These are phyloP conservation scores for Chenopodium suecicum DNA, from an alignment of 148 eudicot genomes.

Conservation along the genomic window DNA sequence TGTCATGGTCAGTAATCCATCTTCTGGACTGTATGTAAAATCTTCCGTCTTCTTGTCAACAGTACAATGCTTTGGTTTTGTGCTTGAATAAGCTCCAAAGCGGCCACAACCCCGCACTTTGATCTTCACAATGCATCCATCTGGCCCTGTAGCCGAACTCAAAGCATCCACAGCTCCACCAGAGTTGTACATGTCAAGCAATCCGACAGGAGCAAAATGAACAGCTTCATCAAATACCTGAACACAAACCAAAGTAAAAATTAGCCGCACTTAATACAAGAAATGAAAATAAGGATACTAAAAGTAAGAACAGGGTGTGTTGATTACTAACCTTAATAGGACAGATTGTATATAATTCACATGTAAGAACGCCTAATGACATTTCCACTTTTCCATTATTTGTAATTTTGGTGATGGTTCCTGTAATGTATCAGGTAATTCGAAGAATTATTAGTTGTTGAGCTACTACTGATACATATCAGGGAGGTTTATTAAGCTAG, in stretches of 20 bases:
- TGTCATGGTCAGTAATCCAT: constrained; percentile 44
- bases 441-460: background rate
- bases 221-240: constrained; percentile 38
- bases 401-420: constrained; percentile 35
- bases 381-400: constrained; percentile 32
- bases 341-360: constrained; percentile 50
- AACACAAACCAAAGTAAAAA: background rate
- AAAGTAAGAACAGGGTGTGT: background rate
- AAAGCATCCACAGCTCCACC: constrained; percentile 53
- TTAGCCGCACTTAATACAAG: background rate
- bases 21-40: constrained; percentile 16
- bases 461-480: background rate
- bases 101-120: constrained; percentile 47
- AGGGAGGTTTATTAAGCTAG: background rate
- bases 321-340: constrained; percentile 48
- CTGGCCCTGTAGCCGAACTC: constrained; percentile 16
- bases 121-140: constrained; percentile 31
- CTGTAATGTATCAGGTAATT: constrained; percentile 23
- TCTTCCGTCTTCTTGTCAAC: constrained; percentile 29
- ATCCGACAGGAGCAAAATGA: constrained; percentile 53
- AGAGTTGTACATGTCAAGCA: constrained; percentile 56
- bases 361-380: constrained; percentile 36
- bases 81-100: constrained; percentile 52
- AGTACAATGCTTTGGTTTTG: constrained; percentile 32
- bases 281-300: background rate